phyloP scores from a whole-genome alignment of 306 rosid genomes.

The Coriaria nepalensis region DNA sequence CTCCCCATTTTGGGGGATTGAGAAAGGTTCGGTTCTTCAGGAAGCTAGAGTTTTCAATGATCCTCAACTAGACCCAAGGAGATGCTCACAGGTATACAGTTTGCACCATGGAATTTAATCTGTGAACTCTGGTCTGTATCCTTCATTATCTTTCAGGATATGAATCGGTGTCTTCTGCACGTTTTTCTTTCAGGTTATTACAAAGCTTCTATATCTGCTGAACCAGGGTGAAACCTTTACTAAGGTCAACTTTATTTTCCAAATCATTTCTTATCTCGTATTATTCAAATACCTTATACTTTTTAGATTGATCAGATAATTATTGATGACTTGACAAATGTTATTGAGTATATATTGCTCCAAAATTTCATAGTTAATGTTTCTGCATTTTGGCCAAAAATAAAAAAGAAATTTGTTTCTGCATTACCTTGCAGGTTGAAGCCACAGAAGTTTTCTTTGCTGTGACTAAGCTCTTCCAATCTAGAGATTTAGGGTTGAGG shows the following conservation, averaged over 20 bases:
- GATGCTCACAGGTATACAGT: slow-evolving; percentile 85
- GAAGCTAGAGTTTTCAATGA: slow-evolving; percentile 98
- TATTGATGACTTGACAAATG: no score
- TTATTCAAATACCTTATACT: no score
- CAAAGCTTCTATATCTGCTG: slow-evolving; percentile 81
- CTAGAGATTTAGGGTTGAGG: slow-evolving; percentile 84
- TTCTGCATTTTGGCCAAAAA: no score
- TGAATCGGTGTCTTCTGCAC: slow-evolving; percentile 14
- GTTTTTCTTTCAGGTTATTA: slow-evolving; percentile 56
- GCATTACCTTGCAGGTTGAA: slow-evolving; percentile 41
- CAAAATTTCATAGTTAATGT: no score
- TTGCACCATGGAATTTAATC: slow-evolving; percentile 5
- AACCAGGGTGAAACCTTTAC: slow-evolving; percentile 94
- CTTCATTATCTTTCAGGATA: slow-evolving; percentile 6
- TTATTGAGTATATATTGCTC: no score
- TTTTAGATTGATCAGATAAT: no score
- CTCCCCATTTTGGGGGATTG: slow-evolving; percentile 88
- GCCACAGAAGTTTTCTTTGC: slow-evolving; percentile 98
- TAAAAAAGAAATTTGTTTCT: no score
- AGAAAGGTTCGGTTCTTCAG: slow-evolving; percentile 96
- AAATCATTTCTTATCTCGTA: no score
- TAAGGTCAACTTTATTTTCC: slow-evolving; percentile 41
- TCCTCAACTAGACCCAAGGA: slow-evolving; percentile 93
- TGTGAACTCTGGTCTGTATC: slow-evolving; percentile 1
- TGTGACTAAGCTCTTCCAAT: slow-evolving; percentile 92